Base-by-base conservation (phyloP, 1,284 basidiomycete species). In the Ganoderma leucocontextum region DNA sequence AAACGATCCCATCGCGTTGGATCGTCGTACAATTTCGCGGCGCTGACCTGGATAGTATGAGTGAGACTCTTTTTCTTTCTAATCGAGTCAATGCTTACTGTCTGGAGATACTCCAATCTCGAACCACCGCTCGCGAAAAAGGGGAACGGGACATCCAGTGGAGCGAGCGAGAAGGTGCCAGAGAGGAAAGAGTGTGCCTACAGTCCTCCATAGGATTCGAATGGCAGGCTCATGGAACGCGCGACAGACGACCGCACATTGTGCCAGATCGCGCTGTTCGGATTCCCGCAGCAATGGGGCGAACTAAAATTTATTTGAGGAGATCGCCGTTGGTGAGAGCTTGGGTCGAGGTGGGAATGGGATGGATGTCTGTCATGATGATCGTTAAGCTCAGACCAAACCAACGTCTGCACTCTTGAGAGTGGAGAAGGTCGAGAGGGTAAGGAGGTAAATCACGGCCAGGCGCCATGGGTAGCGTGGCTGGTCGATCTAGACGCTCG, bases 101-200 rank as follows among this genome's bases (percentile, higher is more conserved):
- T 49, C n/a, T 49, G 6, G n/a, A 49, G n/a, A 15, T 44, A 44
- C 42, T 19, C 42, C 42, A 55, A 35, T 9, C 22, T 49, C 13
- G 47, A 25, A 49, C 33, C 52, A 8, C 6, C 29, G 15, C 25
- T 15, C 15, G 25, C 6, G 22, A 17, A 25, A 29, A 15, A 17
- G 7, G 15, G 52, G 17, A 33, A 35, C 13, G 52, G 33, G 29
- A 13, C 52, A 33, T 29, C 52, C 3, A 5, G 52, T 7, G 52
- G 52, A 29, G 52, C 52, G 7, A 55, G 29, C 52, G 7, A 55
- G 29, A 55, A 55, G 52, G 29, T 55, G 52, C 52, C 52, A 55
- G 13, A 55, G 17, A 35, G 52, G 52, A 35, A 33, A 35, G 12
- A 55, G 25, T 2, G 29, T 33, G 25, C 33, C 15, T 15, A 55